These are phyloP conservation scores for Colletotrichum aenigma DNA, from an alignment of 2,329 filamentous ascomycete genomes.

Conservation along the genomic window DNA sequence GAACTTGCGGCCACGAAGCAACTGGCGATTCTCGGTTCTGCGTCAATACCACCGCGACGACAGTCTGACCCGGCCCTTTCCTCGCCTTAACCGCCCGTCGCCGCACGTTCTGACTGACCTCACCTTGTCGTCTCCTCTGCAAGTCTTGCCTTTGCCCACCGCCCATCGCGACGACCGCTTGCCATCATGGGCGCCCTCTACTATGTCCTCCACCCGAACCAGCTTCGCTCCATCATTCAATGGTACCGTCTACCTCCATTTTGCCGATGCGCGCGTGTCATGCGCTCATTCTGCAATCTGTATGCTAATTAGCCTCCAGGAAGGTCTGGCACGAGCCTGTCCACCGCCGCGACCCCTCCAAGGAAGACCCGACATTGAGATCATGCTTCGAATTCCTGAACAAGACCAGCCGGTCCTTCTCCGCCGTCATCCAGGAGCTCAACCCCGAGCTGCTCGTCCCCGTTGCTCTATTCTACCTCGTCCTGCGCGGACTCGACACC, in stretches of 20 bases:
- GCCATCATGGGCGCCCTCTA: conserved; percentile 69
- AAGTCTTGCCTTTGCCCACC: neutral
- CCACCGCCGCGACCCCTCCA: conserved; percentile 77
- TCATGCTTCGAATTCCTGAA: conserved; percentile 88
- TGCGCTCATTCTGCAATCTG: neutral
- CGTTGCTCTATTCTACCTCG: conserved; percentile 89
- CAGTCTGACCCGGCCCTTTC: neutral
- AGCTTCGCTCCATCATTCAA: conserved; percentile 86
- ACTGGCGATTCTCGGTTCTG: neutral
- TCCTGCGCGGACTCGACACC: conserved; percentile 92
- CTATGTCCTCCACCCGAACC: conserved; percentile 74
- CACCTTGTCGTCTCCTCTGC: neutral
- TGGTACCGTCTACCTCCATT: conserved; percentile 61
- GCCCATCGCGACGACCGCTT: neutral
- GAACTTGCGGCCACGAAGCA: neutral
- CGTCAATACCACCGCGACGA: neutral
- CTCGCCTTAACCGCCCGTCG: neutral
- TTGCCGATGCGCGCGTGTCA: neutral
- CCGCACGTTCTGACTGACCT: neutral
- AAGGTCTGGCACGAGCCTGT: conserved; percentile 97
- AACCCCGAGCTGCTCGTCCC: conserved; percentile 93
- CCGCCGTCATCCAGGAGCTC: conserved; percentile 91
- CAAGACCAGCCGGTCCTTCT: conserved; percentile 90
- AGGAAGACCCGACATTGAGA: conserved; percentile 75
- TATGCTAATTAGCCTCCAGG: conserved; percentile 54